A percentile compares a stretch with the other conserved stretches of the same genome.
Evolutionary conservation across 2,329 filamentous ascomycete species (phyloP).

Genomic region (Tothia fuscella): DNA sequence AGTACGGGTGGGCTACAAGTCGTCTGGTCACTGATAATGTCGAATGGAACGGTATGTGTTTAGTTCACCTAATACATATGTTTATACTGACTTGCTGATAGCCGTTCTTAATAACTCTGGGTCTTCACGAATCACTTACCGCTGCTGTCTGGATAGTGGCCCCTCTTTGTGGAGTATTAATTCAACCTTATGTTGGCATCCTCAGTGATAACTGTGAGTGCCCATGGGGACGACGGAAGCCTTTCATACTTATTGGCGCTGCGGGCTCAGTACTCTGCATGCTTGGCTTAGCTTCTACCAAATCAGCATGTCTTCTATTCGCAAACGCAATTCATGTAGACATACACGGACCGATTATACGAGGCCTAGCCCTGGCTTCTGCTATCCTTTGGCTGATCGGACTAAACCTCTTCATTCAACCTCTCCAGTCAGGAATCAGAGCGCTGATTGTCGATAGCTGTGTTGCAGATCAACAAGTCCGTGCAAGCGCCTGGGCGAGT

Average conservation of each 20-base stretch:
- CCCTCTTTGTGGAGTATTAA: constrained; percentile 63
- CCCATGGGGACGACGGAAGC: constrained; percentile 66
- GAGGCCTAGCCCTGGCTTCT: not conserved
- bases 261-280: constrained; percentile 55
- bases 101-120: constrained; percentile 63
- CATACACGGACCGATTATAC: not conserved
- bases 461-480: constrained; percentile 19
- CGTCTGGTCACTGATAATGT: constrained; percentile 15
- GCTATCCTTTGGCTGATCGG: constrained; percentile 18
- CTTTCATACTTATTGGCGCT: constrained; percentile 65
- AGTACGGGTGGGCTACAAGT: constrained; percentile 11
- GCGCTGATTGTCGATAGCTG: constrained; percentile 23
- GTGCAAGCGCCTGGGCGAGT: constrained; percentile 21
- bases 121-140: constrained; percentile 71
- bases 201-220: constrained; percentile 66
- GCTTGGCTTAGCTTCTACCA: constrained; percentile 61
- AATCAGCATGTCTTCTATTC: constrained; percentile 15
- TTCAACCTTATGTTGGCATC: constrained; percentile 75
- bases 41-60: constrained; percentile 11
- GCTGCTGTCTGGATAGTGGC: constrained; percentile 78
- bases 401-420: constrained; percentile 23
- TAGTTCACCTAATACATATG: not conserved
- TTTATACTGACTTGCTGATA: not conserved
- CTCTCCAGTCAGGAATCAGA: constrained; percentile 22
- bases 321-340: constrained; percentile 37